Conservation (phyloP, 1,284 basidiomycete genomes). For the Cystobasidiaceae sp. region DNA sequence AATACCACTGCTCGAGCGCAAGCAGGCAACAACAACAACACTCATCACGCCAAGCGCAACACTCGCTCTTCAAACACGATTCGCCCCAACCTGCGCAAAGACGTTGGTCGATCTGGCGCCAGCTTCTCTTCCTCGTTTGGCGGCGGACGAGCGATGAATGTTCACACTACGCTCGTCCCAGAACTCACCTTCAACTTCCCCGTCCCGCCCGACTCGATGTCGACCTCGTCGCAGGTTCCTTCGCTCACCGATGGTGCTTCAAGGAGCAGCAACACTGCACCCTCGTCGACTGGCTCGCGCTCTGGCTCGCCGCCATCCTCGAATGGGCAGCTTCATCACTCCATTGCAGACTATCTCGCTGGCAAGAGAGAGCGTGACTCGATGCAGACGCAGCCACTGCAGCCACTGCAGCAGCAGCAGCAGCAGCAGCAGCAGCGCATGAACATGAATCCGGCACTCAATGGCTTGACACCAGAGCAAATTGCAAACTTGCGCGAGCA, state of each 20-base stretch:
- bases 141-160: constrained; percentile 62
- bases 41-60: not conserved
- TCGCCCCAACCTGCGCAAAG: constrained; percentile 75
- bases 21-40: constrained; percentile 48
- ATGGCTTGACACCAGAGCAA: constrained; percentile 33
- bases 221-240: not conserved
- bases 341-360: constrained; percentile 9
- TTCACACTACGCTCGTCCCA: constrained; percentile 61
- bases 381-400: not conserved
- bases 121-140: constrained; percentile 57
- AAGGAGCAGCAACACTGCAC: not conserved
- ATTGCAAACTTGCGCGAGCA: constrained; percentile 31
- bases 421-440: too few relatives aligned
- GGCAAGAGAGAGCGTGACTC: constrained; percentile 16
- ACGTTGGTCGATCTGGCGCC: constrained; percentile 60
- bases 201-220: constrained; percentile 2
- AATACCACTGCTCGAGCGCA: constrained; percentile 1
- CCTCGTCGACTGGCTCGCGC: not conserved
- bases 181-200: constrained; percentile 38
- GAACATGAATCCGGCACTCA: constrained; percentile 40
- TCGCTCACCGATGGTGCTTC: not conserved
- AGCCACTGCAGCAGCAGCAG: not conserved
- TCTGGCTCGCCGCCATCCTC: not conserved
- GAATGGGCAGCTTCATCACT: not conserved
- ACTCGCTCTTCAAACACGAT: constrained; percentile 37